Evolutionary conservation across 2,329 filamentous ascomycete species (phyloP), one percentile per base, ranked within the genome.

Genomic region (Fusarium humuli): DNA sequence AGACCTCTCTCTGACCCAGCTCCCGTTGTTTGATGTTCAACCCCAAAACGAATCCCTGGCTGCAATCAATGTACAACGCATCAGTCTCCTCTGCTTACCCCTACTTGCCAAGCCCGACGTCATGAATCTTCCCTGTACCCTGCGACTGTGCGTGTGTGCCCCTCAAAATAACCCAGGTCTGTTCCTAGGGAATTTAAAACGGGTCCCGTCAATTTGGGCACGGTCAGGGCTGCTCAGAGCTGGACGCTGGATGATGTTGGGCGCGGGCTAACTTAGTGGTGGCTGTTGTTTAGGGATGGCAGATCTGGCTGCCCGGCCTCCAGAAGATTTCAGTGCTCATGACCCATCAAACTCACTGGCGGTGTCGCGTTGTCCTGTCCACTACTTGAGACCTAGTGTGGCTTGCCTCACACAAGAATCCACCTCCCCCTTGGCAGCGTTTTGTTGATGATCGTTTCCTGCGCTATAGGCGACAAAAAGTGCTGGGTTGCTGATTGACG

Each of bases 391-490:
- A 40, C 32, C 34, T 67, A 64, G 50, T 69, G 71, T 74, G 69
- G 74, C 74, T 76, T 75, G 72, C 73, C 74, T 76, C 72, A 69
- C 67, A 69, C 67, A 70, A 72, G 57, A 57, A 69, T 40, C 59
- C 65, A 63, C 69, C 46, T 56, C 56, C 54, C 48, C 44, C 68
- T 69, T 72, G 68, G 49, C 72, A 65, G 56, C 54, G 50, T 69
- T 57, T 57, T 50, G 34, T 37, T 50, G 47, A 41, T 25, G 46
- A 66, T 57, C 46, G 66, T 69, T 60, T 72, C 50, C 60, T 62
- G 56, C 68, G 61, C 61, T 59, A 65, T 55, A 57, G 48, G 44
- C 45, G 65, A 61, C 52, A 48, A 61, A 47, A 69, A 30, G 58
- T 50, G 48, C 52, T 60, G 30, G 62, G 64, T 49, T 56, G 52